Evolutionary conservation across 345 rosid species (phyloP), one percentile per base, ranked within the genome.

Genomic region (Pugionium cornutum): DNA sequence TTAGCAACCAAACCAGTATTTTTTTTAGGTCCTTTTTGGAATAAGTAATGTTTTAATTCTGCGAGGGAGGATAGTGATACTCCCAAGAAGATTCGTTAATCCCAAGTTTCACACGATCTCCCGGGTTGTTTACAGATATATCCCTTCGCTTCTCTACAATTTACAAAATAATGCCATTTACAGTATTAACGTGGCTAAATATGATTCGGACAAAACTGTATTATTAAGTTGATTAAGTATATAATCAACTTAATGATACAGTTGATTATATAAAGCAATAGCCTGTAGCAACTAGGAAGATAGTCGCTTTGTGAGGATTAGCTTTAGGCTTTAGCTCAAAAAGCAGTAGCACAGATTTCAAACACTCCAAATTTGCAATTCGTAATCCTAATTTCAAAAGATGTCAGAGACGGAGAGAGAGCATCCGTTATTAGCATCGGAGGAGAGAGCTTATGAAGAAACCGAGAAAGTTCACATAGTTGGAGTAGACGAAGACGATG

Each of bases 401-500:
- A 74, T 74, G 77, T 32, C 73, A 34, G 73, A 43, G 64, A 41
- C 59, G 27, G 73, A 67, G 59, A 74, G 73, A 40, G 58, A 34
- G 3, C 53, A 29, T 18, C 69, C 65, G 7, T 25, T 74, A 33
- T 26, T 62, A 42, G 53, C 26, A 40, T 41, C 58, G 30, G 77
- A 78, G 11, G 99, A 88, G 4, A 67, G 82, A 9, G 97, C 99
- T 4, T 94, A 86, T 35, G 95, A 86, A 0, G 67, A 83, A 32
- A 34, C 77, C 2, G 97, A 88, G 79, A 94, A 90, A 71, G 86
- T 94, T 51, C 89, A 63, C 69, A 70, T 94, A 47, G 68, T 88
- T 49, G 84, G 86, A 29, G 47, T 86, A 48, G 85, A 76, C 66
- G 85, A 74, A 50, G 62, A 69, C 6, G 67, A 53, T 1, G 76